Evolutionary conservation across 805 yeast species (phyloP).

Genomic region (Spathaspora hagerdaliae): DNA sequence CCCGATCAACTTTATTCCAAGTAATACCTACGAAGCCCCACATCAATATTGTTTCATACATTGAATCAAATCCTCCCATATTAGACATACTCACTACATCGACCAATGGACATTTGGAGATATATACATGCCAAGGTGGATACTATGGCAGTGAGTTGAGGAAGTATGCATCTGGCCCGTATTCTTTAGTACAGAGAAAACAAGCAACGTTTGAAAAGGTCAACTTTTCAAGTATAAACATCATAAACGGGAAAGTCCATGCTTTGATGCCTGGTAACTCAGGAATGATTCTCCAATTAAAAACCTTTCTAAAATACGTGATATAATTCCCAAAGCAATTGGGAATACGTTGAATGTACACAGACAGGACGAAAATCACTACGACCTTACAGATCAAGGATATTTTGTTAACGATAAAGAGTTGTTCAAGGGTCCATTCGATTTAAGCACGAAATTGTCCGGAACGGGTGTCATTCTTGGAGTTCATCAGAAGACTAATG

Average conservation of each 20-base stretch:
- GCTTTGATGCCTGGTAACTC: neutral
- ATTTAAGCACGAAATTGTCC: no score
- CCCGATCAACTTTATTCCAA: slow-evolving; percentile 4
- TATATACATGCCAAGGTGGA: slow-evolving; percentile 9
- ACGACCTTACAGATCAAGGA: neutral
- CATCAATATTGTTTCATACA: neutral
- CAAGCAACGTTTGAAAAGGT: neutral
- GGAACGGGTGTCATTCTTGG: no score
- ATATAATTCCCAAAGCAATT: neutral
- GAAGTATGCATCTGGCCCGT: neutral
- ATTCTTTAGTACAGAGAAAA: no score
- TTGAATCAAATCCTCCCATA: slow-evolving; percentile 6
- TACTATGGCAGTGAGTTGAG: slow-evolving; percentile 6
- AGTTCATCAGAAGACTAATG: no score
- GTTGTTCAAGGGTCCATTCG: neutral
- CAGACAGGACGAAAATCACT: neutral
- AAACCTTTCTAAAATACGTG: no score
- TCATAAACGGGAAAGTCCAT: neutral
- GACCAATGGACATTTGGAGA: neutral
- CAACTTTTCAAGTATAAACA: neutral
- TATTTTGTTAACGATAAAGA: neutral
- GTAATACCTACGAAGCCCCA: slow-evolving; percentile 1
- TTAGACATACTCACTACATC: slow-evolving; percentile 2
- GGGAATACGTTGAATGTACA: neutral
- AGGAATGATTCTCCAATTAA: neutral